These are phyloP conservation scores for Cavenderia fasciculata DNA, from an alignment of 78 protist genomes.

Conservation along the genomic window DNA sequence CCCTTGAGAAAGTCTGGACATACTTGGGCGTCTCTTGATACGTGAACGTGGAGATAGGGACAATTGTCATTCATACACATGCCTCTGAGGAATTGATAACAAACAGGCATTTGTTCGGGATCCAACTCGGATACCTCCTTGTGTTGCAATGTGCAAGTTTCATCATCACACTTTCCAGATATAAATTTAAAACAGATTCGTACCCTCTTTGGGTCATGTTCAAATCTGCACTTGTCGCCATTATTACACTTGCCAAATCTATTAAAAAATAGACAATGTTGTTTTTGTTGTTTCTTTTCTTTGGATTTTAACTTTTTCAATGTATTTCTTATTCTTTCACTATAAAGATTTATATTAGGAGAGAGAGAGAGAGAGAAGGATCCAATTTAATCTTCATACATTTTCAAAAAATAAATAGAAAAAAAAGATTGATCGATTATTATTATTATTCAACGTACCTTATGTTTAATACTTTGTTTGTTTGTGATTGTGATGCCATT, in stretches of 20 bases:
- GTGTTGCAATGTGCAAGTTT: slow-evolving; percentile 29
- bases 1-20: slow-evolving; percentile 66
- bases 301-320: background rate
- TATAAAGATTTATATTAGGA: no score
- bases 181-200: slow-evolving; percentile 45
- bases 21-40: slow-evolving; percentile 53
- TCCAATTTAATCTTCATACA: no score
- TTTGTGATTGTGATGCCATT: background rate
- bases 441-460: background rate
- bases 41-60: slow-evolving; percentile 62
- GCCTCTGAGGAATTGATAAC: slow-evolving; percentile 28
- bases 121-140: background rate
- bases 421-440: no score
- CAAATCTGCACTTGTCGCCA: slow-evolving; percentile 50
- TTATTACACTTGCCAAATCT: slow-evolving; percentile 73
- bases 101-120: slow-evolving; percentile 70
- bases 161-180: slow-evolving; percentile 23
- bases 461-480: background rate
- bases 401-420: no score
- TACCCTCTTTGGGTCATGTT: slow-evolving; percentile 31
- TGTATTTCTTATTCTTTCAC: slow-evolving; percentile 25
- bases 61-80: slow-evolving; percentile 41
- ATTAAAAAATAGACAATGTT: slow-evolving; percentile 56
- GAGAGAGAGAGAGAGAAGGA: no score
- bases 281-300: background rate